Conservation (phyloP, 2,329 filamentous ascomycete species). For the Alternaria gaisen region DNA sequence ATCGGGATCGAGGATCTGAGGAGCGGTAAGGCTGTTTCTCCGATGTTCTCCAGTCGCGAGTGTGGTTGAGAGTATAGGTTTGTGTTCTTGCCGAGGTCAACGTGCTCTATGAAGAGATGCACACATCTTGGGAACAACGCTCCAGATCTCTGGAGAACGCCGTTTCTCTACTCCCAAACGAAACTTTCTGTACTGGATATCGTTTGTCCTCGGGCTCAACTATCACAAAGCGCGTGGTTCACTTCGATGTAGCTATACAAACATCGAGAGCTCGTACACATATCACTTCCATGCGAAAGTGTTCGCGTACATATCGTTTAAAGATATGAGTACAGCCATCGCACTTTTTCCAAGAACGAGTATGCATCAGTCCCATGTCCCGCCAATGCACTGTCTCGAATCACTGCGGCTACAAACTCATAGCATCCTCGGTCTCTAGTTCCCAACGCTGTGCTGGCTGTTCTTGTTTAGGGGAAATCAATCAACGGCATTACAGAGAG, state of each 20-base stretch:
- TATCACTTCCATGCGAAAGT: neutral
- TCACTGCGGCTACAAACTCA: neutral
- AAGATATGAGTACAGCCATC: neutral
- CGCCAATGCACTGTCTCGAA: neutral
- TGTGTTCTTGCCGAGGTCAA: neutral
- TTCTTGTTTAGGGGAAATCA: too few relatives aligned
- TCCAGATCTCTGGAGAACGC: neutral
- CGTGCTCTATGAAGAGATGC: neutral
- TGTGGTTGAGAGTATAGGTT: neutral
- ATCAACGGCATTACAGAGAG: too few relatives aligned
- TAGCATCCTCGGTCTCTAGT: too few relatives aligned
- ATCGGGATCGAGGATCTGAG: constrained; percentile 1
- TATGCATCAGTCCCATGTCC: neutral
- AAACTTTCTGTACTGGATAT: neutral
- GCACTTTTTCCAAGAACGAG: neutral
- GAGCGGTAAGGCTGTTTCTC: constrained; percentile 5
- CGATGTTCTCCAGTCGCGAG: constrained; percentile 16
- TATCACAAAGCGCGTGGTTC: neutral
- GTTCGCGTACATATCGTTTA: neutral
- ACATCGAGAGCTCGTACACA: neutral
- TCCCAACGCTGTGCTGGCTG: too few relatives aligned
- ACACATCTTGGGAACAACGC: neutral
- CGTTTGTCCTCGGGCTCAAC: neutral
- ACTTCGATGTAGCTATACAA: too few relatives aligned
- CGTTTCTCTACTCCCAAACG: neutral